These are phyloP conservation scores for Aspergillus arachidicola DNA, from an alignment of 2,329 filamentous ascomycete genomes.

Conservation along the genomic window DNA sequence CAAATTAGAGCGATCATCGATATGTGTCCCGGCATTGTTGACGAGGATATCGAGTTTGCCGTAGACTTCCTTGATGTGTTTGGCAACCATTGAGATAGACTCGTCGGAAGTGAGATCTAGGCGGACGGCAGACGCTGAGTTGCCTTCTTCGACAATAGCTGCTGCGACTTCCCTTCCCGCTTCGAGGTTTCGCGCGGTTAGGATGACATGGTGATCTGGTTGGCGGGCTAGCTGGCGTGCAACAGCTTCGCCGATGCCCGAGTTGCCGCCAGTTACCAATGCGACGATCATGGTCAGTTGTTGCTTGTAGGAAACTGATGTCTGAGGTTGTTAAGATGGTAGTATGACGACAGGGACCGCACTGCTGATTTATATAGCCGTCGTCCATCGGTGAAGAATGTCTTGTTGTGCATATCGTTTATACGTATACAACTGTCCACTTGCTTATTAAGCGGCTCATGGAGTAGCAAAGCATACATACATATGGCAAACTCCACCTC, in stretches of 20 bases:
- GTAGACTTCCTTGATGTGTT: constrained; percentile 58
- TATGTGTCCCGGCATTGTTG: constrained; percentile 21
- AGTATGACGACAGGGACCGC: too few relatives aligned
- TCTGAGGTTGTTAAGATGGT: too few relatives aligned
- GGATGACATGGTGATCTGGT: constrained; percentile 26
- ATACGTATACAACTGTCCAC: too few relatives aligned
- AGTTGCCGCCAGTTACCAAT: constrained; percentile 26
- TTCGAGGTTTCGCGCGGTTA: constrained; percentile 17
- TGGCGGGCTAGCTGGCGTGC: constrained; percentile 22
- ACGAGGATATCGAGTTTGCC: constrained; percentile 34
- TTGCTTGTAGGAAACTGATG: too few relatives aligned
- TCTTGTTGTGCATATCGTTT: too few relatives aligned
- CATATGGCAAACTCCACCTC: too few relatives aligned
- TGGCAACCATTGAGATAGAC: constrained; percentile 55
- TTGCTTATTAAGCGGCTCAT: too few relatives aligned
- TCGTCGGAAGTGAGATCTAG: constrained; percentile 55
- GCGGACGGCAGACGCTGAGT: constrained; percentile 17
- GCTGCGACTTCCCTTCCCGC: constrained; percentile 16
- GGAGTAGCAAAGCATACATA: too few relatives aligned
- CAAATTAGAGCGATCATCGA: background rate
- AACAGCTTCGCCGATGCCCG: constrained; percentile 29
- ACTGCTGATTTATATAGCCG: too few relatives aligned
- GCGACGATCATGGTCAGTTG: background rate
- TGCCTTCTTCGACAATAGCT: constrained; percentile 4
- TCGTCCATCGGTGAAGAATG: accelerated